A percentile compares a stretch with the other conserved stretches of the same genome.
These are phyloP conservation scores for Musa itinerans DNA, from an alignment of 176 grass and related monocot species.

Conservation along the genomic window DNA sequence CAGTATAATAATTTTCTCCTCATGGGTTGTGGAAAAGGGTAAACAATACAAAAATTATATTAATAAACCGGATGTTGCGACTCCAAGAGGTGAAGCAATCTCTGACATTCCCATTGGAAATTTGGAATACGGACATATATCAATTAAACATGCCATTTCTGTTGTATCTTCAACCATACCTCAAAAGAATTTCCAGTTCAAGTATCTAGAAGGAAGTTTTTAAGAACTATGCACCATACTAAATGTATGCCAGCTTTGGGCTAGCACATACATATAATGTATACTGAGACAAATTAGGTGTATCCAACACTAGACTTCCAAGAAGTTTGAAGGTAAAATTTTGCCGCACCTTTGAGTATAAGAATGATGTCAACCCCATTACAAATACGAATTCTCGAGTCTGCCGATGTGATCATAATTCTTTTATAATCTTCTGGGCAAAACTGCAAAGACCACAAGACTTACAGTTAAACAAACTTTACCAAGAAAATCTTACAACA, in stretches of 20 bases:
- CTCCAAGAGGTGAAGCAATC: too few relatives aligned
- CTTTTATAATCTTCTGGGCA: conserved; percentile 29
- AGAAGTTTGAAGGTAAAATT: not conserved
- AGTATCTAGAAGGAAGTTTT: not conserved
- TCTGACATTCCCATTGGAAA: too few relatives aligned
- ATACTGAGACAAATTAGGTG: not conserved
- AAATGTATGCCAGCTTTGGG: not conserved
- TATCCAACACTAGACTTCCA: not conserved
- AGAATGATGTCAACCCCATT: conserved; percentile 46
- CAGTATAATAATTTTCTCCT: too few relatives aligned
- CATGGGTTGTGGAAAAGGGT: too few relatives aligned
- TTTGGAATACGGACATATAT: too few relatives aligned
- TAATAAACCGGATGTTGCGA: too few relatives aligned
- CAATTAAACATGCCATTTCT: too few relatives aligned
- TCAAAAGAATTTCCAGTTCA: not conserved
- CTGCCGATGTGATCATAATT: conserved; percentile 52
- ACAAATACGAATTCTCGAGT: conserved; percentile 59
- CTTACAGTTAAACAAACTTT: not conserved
- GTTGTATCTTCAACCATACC: too few relatives aligned
- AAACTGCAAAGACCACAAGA: conserved; percentile 34
- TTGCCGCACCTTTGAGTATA: conserved; percentile 56
- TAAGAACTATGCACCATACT: not conserved
- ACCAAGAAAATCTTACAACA: not conserved
- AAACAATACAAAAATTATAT: too few relatives aligned
- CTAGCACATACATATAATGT: not conserved